These are phyloP conservation scores for Strobilomyces echinocephalus DNA, from an alignment of 768 basidiomycete genomes.

Conservation along the genomic window DNA sequence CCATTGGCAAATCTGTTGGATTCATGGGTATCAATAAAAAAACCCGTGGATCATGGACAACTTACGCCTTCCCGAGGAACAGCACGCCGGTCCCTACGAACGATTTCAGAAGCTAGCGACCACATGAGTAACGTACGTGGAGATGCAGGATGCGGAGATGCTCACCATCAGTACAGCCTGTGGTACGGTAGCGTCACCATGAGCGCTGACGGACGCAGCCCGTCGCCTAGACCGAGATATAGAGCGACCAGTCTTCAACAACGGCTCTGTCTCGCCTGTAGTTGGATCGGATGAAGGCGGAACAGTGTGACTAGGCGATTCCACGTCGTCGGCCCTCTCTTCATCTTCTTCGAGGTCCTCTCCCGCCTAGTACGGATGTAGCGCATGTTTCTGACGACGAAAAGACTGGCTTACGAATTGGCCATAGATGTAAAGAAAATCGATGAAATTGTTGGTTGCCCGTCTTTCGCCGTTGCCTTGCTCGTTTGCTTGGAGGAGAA, in stretches of 20 bases:
- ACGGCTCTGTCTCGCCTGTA: slow-evolving; percentile 49
- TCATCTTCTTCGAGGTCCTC: slow-evolving; percentile 89
- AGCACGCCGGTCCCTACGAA: slow-evolving; percentile 95
- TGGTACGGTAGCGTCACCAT: slow-evolving; percentile 84
- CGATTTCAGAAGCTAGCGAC: slow-evolving; percentile 72
- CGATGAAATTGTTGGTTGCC: slow-evolving; percentile 81
- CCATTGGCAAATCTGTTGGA: slow-evolving; percentile 83
- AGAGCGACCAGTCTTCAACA: slow-evolving; percentile 43
- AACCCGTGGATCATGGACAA: not conserved
- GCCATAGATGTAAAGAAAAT: slow-evolving; percentile 91
- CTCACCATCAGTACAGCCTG: slow-evolving; percentile 92
- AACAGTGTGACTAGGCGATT: slow-evolving; percentile 32
- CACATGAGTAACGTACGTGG: not conserved
- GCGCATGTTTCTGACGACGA: not conserved
- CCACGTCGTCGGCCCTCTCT: slow-evolving; percentile 56
- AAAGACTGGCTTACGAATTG: slow-evolving; percentile 72
- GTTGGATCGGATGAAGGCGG: slow-evolving; percentile 4
- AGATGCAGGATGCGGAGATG: not conserved
- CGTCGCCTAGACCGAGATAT: slow-evolving; percentile 54
- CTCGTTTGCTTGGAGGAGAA: slow-evolving; percentile 66
- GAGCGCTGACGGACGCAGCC: slow-evolving; percentile 51
- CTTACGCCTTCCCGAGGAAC: slow-evolving; percentile 89
- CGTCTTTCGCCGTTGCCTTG: slow-evolving; percentile 58
- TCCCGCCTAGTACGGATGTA: slow-evolving; percentile 58
- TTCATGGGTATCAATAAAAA: slow-evolving; percentile 4